A percentile compares a stretch with the other conserved stretches of the same genome.
These are phyloP conservation scores for Aristolochia fimbriata DNA, from an alignment of 164 flowering plant species.

Conservation along the genomic window DNA sequence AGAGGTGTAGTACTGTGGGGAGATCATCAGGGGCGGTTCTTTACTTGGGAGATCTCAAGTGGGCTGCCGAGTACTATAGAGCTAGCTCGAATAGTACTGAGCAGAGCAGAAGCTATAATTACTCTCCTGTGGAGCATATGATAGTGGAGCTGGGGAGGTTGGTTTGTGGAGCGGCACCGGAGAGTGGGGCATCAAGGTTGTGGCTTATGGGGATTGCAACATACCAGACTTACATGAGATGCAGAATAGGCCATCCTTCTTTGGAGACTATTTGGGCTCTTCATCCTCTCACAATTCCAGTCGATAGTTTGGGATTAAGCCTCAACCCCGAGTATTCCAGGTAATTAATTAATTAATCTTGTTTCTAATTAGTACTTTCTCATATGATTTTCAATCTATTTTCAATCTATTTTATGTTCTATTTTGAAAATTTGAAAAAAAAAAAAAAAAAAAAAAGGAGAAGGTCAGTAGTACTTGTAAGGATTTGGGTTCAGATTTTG, in stretches of 20 bases:
- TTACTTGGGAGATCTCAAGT: conserved; percentile 80
- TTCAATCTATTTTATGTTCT: too few relatives aligned
- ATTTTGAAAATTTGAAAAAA: too few relatives aligned
- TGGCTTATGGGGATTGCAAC: conserved; percentile 82
- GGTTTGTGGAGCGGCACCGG: conserved; percentile 31
- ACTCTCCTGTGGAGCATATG: conserved; percentile 64
- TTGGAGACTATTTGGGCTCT: conserved; percentile 64
- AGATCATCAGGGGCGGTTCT: conserved; percentile 57
- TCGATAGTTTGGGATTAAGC: conserved; percentile 62
- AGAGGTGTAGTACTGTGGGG: conserved; percentile 25
- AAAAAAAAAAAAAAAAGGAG: too few relatives aligned
- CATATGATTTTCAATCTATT: too few relatives aligned
- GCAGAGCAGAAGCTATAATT: conserved; percentile 31
- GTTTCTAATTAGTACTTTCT: too few relatives aligned
- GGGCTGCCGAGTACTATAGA: conserved; percentile 60
- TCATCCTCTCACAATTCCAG: conserved; percentile 61
- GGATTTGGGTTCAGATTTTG: not conserved
- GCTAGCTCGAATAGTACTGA: conserved; percentile 32
- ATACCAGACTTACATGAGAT: conserved; percentile 63
- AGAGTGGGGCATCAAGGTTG: conserved; percentile 26
- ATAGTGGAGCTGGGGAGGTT: conserved; percentile 69
- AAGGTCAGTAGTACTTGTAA: not conserved
- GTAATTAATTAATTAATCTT: too few relatives aligned
- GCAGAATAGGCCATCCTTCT: conserved; percentile 66
- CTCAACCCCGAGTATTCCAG: conserved; percentile 70